phyloP scores from a whole-genome alignment of 306 rosid species.

The Oxytropis ochrocephala region DNA sequence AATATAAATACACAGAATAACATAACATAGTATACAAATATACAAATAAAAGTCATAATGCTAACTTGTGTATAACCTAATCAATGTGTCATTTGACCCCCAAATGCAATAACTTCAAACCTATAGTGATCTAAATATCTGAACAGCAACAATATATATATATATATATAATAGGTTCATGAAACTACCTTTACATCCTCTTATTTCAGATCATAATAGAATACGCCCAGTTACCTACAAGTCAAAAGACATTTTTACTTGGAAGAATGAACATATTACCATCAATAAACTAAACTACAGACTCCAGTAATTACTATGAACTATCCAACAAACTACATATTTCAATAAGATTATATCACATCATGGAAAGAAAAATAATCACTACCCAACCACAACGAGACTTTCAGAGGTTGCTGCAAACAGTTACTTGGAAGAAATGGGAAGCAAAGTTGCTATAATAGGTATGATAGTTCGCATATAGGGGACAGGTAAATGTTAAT shows the following conservation, averaged over 20 bases:
- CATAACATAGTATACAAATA: neutral
- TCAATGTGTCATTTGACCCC: constrained; percentile 5
- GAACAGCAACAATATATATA: constrained; percentile 52
- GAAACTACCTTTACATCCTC: constrained; percentile 99
- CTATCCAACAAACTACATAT: constrained; percentile 26
- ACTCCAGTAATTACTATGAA: constrained; percentile 37
- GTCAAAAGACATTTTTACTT: constrained; percentile 97
- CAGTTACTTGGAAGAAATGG: neutral
- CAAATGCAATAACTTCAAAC: constrained; percentile 27
- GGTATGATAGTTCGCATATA: neutral
- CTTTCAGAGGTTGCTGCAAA: neutral
- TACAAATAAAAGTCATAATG: neutral
- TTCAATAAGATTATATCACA: constrained; percentile 14
- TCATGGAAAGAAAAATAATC: neutral
- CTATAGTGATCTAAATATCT: constrained; percentile 36
- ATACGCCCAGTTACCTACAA: constrained; percentile 99
- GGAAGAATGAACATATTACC: constrained; percentile 87
- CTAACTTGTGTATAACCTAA: constrained; percentile 1
- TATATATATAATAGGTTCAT: constrained; percentile 69
- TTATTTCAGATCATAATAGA: constrained; percentile 98
- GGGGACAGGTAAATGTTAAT: neutral
- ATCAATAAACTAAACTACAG: constrained; percentile 62
- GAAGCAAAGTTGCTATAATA: neutral
- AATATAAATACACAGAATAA: constrained; percentile 7
- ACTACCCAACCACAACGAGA: neutral